Percentiles rank a stretch among this genome's conserved stretches.
Conservation (phyloP, 192 early-diverging fungal species). For the Gamsiella multidivaricata region DNA sequence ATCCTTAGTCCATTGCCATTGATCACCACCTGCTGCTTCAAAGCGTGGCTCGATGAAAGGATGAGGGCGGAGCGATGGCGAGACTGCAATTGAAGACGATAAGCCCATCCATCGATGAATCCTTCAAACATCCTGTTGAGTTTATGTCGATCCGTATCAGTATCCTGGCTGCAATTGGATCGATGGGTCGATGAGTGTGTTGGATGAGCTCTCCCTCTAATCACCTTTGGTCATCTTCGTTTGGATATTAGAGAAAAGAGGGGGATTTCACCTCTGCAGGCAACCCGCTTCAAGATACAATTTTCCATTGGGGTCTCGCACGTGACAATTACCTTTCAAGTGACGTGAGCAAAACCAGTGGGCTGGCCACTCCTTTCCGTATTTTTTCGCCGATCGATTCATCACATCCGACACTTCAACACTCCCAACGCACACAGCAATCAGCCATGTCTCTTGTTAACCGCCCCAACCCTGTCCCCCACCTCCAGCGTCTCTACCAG, state of each 20-base stretch:
- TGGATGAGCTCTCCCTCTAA: conserved; percentile 7
- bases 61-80: no score
- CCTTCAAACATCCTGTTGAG: no score
- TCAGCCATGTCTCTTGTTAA: conserved; percentile 45
- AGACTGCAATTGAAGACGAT: no score
- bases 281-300: no score
- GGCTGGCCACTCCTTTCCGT: background rate
- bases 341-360: conserved; percentile 9
- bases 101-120: no score
- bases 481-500: conserved; percentile 54
- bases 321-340: background rate
- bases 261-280: conserved; percentile 3
- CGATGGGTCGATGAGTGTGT: conserved; percentile 15
- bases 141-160: no score
- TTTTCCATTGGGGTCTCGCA: no score
- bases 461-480: conserved; percentile 52
- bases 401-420: background rate
- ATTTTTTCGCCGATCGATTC: background rate
- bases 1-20: no score
- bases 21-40: no score
- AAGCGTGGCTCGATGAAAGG: no score
- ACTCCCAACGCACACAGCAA: background rate
- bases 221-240: conserved; percentile 50
- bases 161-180: conserved; percentile 7
- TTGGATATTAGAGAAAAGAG: conserved; percentile 50